Percentiles rank a stretch among this genome's conserved stretches.
Evolutionary conservation across 305 asterid species (phyloP).

Genomic region (Fraxinus sp.): DNA sequence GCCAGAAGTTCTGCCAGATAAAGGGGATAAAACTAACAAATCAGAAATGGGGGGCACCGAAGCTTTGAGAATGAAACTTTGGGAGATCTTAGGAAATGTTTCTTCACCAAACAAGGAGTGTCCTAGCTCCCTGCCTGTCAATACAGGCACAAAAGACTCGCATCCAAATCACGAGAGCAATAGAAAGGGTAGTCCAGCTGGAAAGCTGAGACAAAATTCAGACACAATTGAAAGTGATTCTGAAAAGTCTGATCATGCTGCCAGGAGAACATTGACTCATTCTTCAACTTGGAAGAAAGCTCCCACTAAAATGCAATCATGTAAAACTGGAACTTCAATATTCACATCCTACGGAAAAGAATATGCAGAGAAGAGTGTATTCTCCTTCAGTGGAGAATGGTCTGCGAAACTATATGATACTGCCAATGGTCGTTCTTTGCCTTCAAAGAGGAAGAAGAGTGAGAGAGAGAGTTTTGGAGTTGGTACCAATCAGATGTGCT

Average conservation of each 20-base stretch:
- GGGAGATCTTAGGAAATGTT: slow-evolving; percentile 75
- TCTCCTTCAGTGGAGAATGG: slow-evolving; percentile 41
- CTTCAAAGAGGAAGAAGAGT: slow-evolving; percentile 41
- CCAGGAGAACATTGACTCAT: slow-evolving; percentile 51
- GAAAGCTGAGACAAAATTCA: slow-evolving; percentile 49
- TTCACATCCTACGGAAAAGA: slow-evolving; percentile 36
- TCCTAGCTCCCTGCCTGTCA: slow-evolving; percentile 30
- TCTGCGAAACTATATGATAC: slow-evolving; percentile 40
- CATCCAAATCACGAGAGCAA: slow-evolving; percentile 36
- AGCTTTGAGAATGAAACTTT: slow-evolving; percentile 68
- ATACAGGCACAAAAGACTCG: slow-evolving; percentile 24
- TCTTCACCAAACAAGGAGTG: slow-evolving; percentile 55
- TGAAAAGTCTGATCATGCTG: slow-evolving; percentile 35
- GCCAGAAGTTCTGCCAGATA: slow-evolving; percentile 39
- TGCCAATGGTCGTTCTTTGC: slow-evolving; percentile 38
- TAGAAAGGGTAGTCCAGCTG: slow-evolving; percentile 35
- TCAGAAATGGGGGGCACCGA: slow-evolving; percentile 54
- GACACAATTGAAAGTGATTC: slow-evolving; percentile 89
- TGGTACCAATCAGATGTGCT: slow-evolving; percentile 30
- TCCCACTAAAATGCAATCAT: slow-evolving; percentile 34
- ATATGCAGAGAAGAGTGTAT: slow-evolving; percentile 33
- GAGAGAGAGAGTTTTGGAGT: slow-evolving; percentile 37
- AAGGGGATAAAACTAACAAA: slow-evolving; percentile 42
- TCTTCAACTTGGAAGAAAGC: slow-evolving; percentile 49
- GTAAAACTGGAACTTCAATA: slow-evolving; percentile 35